Percentiles rank a stretch among this genome's conserved stretches.
phyloP scores from a whole-genome alignment of 164 flowering plant species.

The Paratinospora sagittata region DNA sequence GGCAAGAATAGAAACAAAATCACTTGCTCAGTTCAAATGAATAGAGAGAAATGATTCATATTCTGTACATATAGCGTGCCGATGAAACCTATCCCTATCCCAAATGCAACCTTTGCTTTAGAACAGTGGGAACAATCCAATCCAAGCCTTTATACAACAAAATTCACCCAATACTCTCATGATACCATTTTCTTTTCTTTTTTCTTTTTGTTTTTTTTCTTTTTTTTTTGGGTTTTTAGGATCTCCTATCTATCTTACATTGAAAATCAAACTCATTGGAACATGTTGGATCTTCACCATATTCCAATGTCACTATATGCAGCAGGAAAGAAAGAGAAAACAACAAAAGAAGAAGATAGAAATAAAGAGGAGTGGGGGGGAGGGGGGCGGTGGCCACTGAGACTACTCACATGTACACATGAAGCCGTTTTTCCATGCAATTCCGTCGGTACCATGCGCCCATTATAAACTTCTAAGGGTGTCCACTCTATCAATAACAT shows the following conservation, averaged over 20 bases:
- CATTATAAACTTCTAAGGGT: constrained; percentile 33
- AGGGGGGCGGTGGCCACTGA: not conserved
- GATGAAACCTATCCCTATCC: not conserved
- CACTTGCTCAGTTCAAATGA: not conserved
- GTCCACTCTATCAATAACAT: constrained; percentile 90
- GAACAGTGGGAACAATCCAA: constrained; percentile 3
- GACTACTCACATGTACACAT: not conserved
- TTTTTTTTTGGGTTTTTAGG: too few relatives aligned
- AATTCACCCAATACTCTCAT: not conserved
- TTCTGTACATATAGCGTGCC: constrained; percentile 9
- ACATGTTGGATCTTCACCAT: constrained; percentile 1
- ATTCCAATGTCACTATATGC: not conserved
- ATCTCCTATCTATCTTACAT: constrained; percentile 1
- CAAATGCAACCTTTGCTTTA: not conserved
- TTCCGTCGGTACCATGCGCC: too few relatives aligned
- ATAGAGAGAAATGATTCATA: not conserved
- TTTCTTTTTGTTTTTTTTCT: too few relatives aligned
- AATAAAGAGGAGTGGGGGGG: too few relatives aligned
- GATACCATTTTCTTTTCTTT: not conserved
- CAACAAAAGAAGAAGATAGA: not conserved
- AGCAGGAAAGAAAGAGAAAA: not conserved
- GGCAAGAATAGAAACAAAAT: not conserved
- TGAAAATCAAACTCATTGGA: not conserved
- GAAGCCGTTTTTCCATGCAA: not conserved
- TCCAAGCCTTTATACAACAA: constrained; percentile 11